Evolutionary conservation across 352 stramenopile genomes (phyloP), one percentile per base, ranked within the genome.

Genomic region (Globisporangium spinosum): DNA sequence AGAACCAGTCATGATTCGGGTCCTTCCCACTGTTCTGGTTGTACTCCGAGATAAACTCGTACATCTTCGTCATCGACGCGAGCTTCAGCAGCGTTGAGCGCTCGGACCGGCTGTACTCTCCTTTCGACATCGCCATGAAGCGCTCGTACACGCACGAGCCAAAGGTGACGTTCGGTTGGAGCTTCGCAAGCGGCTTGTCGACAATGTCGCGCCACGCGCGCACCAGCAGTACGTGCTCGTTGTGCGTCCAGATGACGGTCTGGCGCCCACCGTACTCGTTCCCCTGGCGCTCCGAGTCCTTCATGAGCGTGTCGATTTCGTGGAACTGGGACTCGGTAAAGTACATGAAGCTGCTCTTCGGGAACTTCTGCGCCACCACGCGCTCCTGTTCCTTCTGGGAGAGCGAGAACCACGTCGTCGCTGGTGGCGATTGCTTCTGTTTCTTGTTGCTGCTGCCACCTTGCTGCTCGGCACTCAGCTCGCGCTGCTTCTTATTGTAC

Each of bases 291-390:
- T 56, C 62, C 0, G 53, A 62, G 17, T 68, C 64, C 27, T n/a
- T 45, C n/a, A 53, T 32, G n/a, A 69, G 64, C 22, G 23, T 10
- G 17, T 23, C 43, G 10, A 69, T 58, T 38, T 58, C 32, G 15
- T 27, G n/a, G 13, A 64, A 64, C 56, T 64, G 64, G 2, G 64
- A 20, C 12, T 62, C 27, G 7, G 56, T 34, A 15, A 69, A 64
- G 64, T 69, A 69, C 56, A 69, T 61, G 27, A 69, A 69, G 64
- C 64, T 51, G 13, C 20, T 58, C 47, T 64, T 69, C 20, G 40
- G 25, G 29, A 54, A 64, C n/a, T 64, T 34, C 4, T 34, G 40
- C 23, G 56, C 23, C 13, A 69, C 64, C 25, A 69, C 13, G 13
- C 56, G 45, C 56, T 69, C 64, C 23, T 69, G 64, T 17, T 69